Evolutionary conservation across 192 early-diverging fungal genomes (phyloP), one percentile per base, ranked within the genome.

Genomic region (Dispira simplex): DNA sequence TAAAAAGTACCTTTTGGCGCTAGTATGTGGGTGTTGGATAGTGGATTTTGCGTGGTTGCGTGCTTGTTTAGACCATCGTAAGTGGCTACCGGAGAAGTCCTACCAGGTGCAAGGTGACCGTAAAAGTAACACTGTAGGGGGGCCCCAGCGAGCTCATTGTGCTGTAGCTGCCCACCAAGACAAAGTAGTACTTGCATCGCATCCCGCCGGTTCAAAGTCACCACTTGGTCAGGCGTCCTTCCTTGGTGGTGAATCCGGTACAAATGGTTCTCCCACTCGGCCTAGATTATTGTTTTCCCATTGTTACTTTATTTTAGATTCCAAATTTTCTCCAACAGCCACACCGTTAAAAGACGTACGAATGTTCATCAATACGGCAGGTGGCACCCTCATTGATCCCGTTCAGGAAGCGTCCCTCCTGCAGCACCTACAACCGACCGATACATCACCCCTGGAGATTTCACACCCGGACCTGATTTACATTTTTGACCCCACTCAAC

Each of bases 11-110:
- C 46, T 64, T 12, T 16, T 64, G 25, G 63, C 48, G 12, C 11
- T 64, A 20, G 47, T 64, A 28, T 20, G 23, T 11, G 63, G 63
- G 13, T 64, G 63, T 23, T 64, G 63, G 63, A 27, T 64, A 14
- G 63, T 64, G 6, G 20, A n/a, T 4, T 18, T 44, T 21, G 46
- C 47, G 20, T 64, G 63, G 63, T 13, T 64, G 18, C 14, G 16
- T 12, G 56, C 25, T 10, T 58, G 26, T 20, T n/a, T 45, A 10
- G n/a, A 14, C 23, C 59, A 45, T n/a, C 9, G 26, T 43, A 32
- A 25, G 12, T 45, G 6, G 14, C 9, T 21, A 23, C 25, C 59
- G 0, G 59, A 62, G n/a, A 18, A 25, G 4, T 12, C 23, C 28
- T 62, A 46, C 25, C 44, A 62, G 46, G 59, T 62, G 46, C 16